phyloP scores from a whole-genome alignment of 2,329 filamentous ascomycete genomes.

The Botrytis fabae region DNA sequence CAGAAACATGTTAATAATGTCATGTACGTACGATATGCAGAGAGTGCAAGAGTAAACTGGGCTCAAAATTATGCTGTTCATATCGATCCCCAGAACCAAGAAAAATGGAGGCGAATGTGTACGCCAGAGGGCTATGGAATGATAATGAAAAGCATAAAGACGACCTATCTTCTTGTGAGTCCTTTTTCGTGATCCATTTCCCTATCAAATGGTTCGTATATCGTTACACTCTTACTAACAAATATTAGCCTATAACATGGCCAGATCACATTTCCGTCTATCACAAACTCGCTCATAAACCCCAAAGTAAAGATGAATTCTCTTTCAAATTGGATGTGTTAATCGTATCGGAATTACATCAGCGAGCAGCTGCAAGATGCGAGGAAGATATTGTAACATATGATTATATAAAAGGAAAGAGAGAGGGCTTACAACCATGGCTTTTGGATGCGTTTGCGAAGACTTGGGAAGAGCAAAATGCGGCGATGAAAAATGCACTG shows the following conservation, averaged over 20 bases:
- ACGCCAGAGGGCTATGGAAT: conserved; percentile 66
- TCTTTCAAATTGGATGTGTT: conserved; percentile 60
- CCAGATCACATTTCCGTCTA: conserved; percentile 82
- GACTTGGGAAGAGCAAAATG: conserved; percentile 62
- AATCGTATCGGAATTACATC: conserved; percentile 74
- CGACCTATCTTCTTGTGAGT: conserved; percentile 85
- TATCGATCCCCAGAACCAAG: conserved; percentile 59
- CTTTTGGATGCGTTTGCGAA: conserved; percentile 60
- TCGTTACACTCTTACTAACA: not conserved
- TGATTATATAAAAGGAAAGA: conserved; percentile 63
- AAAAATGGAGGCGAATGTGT: conserved; percentile 69
- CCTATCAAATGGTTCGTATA: not conserved
- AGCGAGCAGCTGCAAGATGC: conserved; percentile 70
- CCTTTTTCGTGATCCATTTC: not conserved
- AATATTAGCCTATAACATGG: conserved; percentile 68
- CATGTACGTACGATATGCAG: conserved; percentile 79
- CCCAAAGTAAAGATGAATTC: conserved; percentile 37
- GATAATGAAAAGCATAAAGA: conserved; percentile 76
- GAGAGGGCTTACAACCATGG: conserved; percentile 58
- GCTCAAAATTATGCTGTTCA: conserved; percentile 65
- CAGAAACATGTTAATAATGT: conserved; percentile 84
- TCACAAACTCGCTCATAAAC: conserved; percentile 63
- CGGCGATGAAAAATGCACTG: conserved; percentile 54
- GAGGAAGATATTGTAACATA: conserved; percentile 79
- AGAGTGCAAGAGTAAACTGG: conserved; percentile 80